A percentile compares a stretch with the other conserved stretches of the same genome.
phyloP scores from a whole-genome alignment of 2,329 filamentous ascomycete genomes.

The Phoma sp. region DNA sequence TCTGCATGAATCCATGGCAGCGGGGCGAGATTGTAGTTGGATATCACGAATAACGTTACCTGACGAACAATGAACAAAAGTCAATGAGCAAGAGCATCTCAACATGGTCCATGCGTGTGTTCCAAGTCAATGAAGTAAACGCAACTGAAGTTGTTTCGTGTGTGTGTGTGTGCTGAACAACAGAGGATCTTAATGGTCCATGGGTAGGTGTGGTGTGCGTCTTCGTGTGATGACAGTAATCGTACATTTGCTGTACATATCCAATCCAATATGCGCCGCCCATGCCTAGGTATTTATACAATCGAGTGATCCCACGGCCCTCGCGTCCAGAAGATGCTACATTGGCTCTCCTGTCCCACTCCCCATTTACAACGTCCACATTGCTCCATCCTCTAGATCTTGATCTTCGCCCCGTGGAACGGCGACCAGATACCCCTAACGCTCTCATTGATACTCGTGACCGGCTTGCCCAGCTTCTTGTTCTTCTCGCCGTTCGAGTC shows the following conservation, averaged over 20 bases:
- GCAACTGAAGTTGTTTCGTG: too few relatives aligned
- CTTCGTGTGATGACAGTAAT: constrained; percentile 23
- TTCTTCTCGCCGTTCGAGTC: constrained; percentile 80
- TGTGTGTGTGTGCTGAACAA: constrained; percentile 1
- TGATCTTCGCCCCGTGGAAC: constrained; percentile 62
- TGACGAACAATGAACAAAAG: constrained; percentile 17
- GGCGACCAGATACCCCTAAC: constrained; percentile 72
- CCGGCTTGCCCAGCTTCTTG: constrained; percentile 64
- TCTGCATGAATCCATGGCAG: constrained; percentile 48
- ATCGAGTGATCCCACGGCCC: not conserved
- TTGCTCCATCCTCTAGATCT: constrained; percentile 28
- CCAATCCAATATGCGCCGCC: constrained; percentile 26
- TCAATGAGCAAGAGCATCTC: constrained; percentile 5
- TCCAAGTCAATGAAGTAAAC: too few relatives aligned
- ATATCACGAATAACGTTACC: constrained; percentile 12
- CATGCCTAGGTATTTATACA: constrained; percentile 26
- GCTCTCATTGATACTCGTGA: constrained; percentile 68
- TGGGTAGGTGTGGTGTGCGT: too few relatives aligned
- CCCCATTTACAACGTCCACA: not conserved
- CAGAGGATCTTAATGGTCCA: too few relatives aligned
- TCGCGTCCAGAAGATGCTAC: constrained; percentile 6
- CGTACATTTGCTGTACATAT: constrained; percentile 34
- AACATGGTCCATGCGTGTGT: too few relatives aligned
- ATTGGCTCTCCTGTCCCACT: constrained; percentile 8
- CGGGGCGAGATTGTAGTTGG: constrained; percentile 46